Percentiles rank a stretch among this genome's conserved stretches.
These are phyloP conservation scores for Trichoderma breve DNA, from an alignment of 2,329 filamentous ascomycete genomes.

Conservation along the genomic window DNA sequence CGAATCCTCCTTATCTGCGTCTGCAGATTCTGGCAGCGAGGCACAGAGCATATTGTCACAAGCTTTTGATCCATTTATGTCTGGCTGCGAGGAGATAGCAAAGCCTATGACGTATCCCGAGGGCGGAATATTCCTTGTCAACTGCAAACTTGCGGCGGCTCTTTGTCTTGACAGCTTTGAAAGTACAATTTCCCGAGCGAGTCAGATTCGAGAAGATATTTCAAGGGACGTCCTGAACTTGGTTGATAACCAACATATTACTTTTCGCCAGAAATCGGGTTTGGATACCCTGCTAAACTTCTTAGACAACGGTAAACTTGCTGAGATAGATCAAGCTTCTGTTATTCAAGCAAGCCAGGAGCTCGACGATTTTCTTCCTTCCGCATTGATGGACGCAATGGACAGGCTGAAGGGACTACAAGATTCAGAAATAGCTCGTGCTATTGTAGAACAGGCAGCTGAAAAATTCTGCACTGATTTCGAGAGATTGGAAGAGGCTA, in stretches of 20 bases:
- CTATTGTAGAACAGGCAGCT: constrained; percentile 79
- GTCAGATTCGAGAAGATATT: constrained; percentile 57
- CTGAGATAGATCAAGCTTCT: constrained; percentile 26
- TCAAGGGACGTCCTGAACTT: constrained; percentile 56
- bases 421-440: constrained; percentile 67
- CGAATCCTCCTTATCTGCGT: constrained; percentile 70
- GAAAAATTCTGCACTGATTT: constrained; percentile 85
- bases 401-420: constrained; percentile 74
- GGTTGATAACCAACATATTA: constrained; percentile 65
- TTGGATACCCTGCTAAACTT: constrained; percentile 62
- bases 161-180: constrained; percentile 56
- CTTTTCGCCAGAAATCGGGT: constrained; percentile 73
- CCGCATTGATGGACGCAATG: constrained; percentile 86
- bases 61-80: constrained; percentile 82
- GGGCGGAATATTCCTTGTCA: constrained; percentile 68
- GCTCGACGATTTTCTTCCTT: constrained; percentile 88
- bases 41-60: constrained; percentile 75
- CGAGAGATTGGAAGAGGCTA: constrained; percentile 55
- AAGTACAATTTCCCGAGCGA: constrained; percentile 59
- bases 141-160: constrained; percentile 63
- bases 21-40: constrained; percentile 58
- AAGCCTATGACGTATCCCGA: constrained; percentile 58
- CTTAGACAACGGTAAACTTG: constrained; percentile 41
- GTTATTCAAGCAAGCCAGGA: constrained; percentile 69
- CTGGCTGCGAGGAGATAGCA: constrained; percentile 69